Evolutionary conservation across 768 basidiomycete genomes (phyloP), one percentile per base, ranked within the genome.

Genomic region (Sistotremastrum niveocremeum): DNA sequence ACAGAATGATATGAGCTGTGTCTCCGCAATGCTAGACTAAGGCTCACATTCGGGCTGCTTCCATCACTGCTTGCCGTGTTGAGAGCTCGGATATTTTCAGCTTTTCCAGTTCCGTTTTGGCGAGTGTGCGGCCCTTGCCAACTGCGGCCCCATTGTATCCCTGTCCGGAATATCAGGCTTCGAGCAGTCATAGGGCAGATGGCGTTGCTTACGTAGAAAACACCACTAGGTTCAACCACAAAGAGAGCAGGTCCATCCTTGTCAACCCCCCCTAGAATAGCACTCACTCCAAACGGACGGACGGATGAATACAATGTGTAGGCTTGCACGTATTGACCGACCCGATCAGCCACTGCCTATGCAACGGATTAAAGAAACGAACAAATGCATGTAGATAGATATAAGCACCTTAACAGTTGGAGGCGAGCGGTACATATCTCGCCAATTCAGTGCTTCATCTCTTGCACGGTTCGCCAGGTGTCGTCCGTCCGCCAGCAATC

Each of bases 241-340:
- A 77, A 95, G 30, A 99, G 69, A 41, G 73, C 69, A 45, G 95
- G 93, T 4, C 88, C 89, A 39, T 74, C 72, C 65, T 87, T 84
- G 67, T 98, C 94, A 7, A 93, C 76, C 20, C 84, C 79, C 38
- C 81, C 93, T 28, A 98, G 65, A 59, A 99, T 84, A 38, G 91
- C 84, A 58, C 89, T 90, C 57, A 94, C 82, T 12, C 94, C 95
- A 56, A 98, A 98, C 1, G 95, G 95, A 37, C 95, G 81, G 35
- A 98, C 94, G 28, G 93, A 97, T 1, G 93, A 97, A 66, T 98
- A 97, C 37, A 97, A 78, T 5, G 95, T 99, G 66, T 97, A 98
- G 39, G 81, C 79, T 66, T 99, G 95, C 6, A 88, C 81, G 62
- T 88, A 94, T n/a, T 77, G 72, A 2, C 85, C 81, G 39, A 99